Conservation (phyloP, 2,329 filamentous ascomycete genomes). For the Fusarium vanettenii region DNA sequence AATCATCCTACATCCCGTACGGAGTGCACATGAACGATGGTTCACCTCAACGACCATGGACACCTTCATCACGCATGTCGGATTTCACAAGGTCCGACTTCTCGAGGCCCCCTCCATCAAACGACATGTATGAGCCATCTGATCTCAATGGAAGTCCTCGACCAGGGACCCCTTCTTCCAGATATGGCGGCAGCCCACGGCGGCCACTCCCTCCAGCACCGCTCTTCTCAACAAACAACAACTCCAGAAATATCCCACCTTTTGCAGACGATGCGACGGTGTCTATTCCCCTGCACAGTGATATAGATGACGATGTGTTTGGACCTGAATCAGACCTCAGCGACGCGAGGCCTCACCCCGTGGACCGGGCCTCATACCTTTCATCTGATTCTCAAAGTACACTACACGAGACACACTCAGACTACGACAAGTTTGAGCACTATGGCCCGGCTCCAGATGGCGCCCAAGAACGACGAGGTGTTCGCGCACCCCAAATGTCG, state of each 20-base stretch:
- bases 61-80: conserved; percentile 60
- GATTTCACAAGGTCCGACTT: conserved; percentile 59
- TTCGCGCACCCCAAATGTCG: conserved; percentile 86
- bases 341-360: conserved; percentile 62
- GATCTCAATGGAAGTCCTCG: conserved; percentile 91
- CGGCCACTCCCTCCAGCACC: conserved; percentile 90
- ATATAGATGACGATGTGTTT: conserved; percentile 78
- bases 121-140: conserved; percentile 82
- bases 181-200: conserved; percentile 88
- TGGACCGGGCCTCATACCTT: conserved; percentile 67
- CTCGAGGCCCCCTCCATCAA: conserved; percentile 75
- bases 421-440: conserved; percentile 74
- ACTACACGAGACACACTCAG: conserved; percentile 58
- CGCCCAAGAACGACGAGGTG: conserved; percentile 87
- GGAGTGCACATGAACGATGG: conserved; percentile 52
- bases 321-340: conserved; percentile 68
- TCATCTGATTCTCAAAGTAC: conserved; percentile 63
- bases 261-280: conserved; percentile 77
- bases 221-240: conserved; percentile 74
- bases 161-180: conserved; percentile 89
- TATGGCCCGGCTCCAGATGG: conserved; percentile 90
- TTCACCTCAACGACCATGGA: conserved; percentile 70
- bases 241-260: conserved; percentile 60
- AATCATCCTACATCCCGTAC: conserved; percentile 72
- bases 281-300: conserved; percentile 74